phyloP scores from a whole-genome alignment of 2,329 filamentous ascomycete genomes.

The Ophiostoma populinum region DNA sequence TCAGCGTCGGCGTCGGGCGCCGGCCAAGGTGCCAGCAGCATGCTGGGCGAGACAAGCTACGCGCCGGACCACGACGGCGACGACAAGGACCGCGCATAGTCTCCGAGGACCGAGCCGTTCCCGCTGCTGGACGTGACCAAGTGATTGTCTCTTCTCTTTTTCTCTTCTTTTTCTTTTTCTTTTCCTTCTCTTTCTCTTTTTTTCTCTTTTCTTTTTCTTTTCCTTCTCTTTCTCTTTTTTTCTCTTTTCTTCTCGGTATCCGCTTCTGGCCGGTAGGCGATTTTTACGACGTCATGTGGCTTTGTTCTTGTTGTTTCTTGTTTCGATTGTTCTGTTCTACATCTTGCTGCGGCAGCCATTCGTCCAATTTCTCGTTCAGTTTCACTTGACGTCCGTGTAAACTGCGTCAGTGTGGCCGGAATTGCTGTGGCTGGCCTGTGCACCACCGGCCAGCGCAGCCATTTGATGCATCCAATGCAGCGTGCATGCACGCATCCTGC shows the following conservation, averaged over 20 bases:
- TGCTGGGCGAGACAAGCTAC: slow-evolving; percentile 55
- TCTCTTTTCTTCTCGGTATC: not conserved
- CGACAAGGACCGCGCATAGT: slow-evolving; percentile 14
- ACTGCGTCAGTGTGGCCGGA: too few relatives aligned
- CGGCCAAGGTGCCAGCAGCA: slow-evolving; percentile 20
- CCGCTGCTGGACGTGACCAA: too few relatives aligned
- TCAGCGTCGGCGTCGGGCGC: slow-evolving; percentile 8
- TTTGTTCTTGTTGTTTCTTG: not conserved
- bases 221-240: not conserved
- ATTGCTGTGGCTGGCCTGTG: too few relatives aligned
- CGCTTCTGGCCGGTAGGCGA: too few relatives aligned
- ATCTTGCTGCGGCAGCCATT: too few relatives aligned
- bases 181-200: not conserved
- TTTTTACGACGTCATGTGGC: not conserved
- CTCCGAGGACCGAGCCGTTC: not conserved
- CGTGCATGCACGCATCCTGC: too few relatives aligned
- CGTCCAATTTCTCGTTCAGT: too few relatives aligned
- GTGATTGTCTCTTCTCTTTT: not conserved
- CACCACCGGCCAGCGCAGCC: too few relatives aligned
- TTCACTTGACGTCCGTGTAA: too few relatives aligned
- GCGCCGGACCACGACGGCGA: slow-evolving; percentile 42
- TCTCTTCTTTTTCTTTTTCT: not conserved
- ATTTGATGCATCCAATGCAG: too few relatives aligned
- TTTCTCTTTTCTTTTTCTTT: not conserved
- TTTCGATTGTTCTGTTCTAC: not conserved